A percentile compares a stretch with the other conserved stretches of the same genome.
These are phyloP conservation scores for Yueomyces sinensis DNA, from an alignment of 805 yeast species.

Conservation along the genomic window DNA sequence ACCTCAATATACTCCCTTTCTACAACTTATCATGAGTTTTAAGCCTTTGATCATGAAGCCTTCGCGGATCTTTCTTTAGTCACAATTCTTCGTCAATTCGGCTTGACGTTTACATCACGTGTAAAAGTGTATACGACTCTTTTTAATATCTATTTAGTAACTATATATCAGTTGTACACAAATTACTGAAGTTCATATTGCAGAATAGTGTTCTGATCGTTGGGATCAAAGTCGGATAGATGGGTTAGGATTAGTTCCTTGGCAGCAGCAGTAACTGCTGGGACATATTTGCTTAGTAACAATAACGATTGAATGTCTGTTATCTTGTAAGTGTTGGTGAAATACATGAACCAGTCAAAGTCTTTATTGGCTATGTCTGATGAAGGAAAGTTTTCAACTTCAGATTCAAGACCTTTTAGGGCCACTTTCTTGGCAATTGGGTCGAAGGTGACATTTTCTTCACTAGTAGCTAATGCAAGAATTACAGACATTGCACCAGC, in stretches of 20 bases:
- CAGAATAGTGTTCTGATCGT: slow-evolving; percentile 10
- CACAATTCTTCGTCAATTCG: no score
- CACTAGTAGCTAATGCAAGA: slow-evolving; percentile 13
- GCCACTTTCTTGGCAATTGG: slow-evolving; percentile 22
- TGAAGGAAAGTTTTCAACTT: slow-evolving; percentile 10
- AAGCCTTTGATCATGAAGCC: no score
- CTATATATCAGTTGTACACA: no score
- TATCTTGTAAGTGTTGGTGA: slow-evolving; percentile 6
- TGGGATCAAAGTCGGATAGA: slow-evolving; percentile 17
- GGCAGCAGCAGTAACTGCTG: slow-evolving; percentile 2
- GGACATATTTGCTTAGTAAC: slow-evolving; percentile 7
- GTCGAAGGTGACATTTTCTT: slow-evolving; percentile 10
- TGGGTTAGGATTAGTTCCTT: slow-evolving; percentile 19
- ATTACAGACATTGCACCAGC: slow-evolving; percentile 18
- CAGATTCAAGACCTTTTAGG: slow-evolving; percentile 16
- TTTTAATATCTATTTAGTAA: no score
- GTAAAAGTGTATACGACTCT: no score
- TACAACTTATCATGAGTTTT: no score
- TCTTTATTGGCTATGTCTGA: slow-evolving; percentile 9
- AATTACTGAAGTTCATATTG: slow-evolving; percentile 18
- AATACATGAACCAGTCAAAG: slow-evolving; percentile 15
- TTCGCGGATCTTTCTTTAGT: no score
- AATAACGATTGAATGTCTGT: slow-evolving; percentile 8
- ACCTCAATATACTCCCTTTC: no score
- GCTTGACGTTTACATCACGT: no score